Conservation (phyloP, 2,329 filamentous ascomycete species). For the Fusarium caatingaense region DNA sequence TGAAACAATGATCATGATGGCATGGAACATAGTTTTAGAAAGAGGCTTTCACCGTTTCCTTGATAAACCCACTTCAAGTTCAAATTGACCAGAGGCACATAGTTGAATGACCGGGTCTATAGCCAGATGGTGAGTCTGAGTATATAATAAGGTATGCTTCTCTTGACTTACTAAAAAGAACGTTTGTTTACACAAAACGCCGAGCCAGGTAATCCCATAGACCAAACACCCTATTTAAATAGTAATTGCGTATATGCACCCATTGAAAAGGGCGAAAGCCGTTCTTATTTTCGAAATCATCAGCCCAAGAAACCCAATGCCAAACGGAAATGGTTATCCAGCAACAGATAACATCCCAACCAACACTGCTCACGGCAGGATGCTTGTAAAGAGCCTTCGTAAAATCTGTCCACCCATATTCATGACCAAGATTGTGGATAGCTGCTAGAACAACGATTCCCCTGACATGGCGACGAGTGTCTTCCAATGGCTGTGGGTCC, state of each 20-base stretch:
- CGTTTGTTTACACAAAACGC: accelerated
- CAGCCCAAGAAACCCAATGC: neutral
- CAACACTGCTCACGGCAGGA: neutral
- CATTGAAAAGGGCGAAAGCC: neutral
- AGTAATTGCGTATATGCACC: no score
- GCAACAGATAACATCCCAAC: neutral
- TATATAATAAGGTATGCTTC: no score
- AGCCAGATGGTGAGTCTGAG: neutral
- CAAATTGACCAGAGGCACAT: neutral
- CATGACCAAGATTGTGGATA: neutral
- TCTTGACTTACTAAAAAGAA: neutral
- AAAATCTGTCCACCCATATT: neutral
- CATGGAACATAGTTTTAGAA: neutral
- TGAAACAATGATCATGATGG: neutral
- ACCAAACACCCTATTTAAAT: no score
- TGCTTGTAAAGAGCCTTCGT: neutral
- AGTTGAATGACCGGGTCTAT: neutral
- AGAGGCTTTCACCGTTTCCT: neutral
- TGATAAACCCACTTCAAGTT: neutral
- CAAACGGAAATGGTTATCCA: neutral
- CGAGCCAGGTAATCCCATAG: neutral
- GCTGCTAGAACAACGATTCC: neutral
- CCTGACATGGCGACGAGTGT: neutral
- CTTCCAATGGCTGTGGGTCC: neutral
- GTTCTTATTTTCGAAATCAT: neutral